These are phyloP conservation scores for Wickerhamiella allomyrinae DNA, from an alignment of 805 yeast genomes.

Conservation along the genomic window DNA sequence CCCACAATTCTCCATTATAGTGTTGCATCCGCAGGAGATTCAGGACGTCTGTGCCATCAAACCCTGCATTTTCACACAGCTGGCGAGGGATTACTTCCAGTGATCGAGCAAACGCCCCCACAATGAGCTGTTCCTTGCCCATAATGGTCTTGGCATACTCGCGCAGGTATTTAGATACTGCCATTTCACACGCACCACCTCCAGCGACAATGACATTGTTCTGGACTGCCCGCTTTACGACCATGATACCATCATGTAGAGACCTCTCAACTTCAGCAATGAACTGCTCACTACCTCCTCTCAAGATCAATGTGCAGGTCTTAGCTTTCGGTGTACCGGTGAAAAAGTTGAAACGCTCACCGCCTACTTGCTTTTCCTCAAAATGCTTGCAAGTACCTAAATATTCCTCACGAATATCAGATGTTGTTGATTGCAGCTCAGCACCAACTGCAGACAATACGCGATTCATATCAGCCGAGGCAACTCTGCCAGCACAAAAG, in stretches of 20 bases:
- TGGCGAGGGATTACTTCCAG: slow-evolving; percentile 94
- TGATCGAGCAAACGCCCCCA: slow-evolving; percentile 87
- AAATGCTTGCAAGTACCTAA: slow-evolving; percentile 74
- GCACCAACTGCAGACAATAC: slow-evolving; percentile 93
- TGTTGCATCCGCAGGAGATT: slow-evolving; percentile 87
- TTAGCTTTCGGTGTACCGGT: slow-evolving; percentile 84
- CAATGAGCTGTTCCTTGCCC: slow-evolving; percentile 89
- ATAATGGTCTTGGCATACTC: slow-evolving; percentile 78
- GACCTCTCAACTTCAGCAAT: slow-evolving; percentile 97
- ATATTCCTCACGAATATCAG: slow-evolving; percentile 52
- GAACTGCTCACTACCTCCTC: slow-evolving; percentile 98
- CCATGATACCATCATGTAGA: slow-evolving; percentile 95
- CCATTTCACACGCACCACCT: slow-evolving; percentile 99
- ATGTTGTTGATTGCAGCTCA: slow-evolving; percentile 50
- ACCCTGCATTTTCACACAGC: slow-evolving; percentile 96
- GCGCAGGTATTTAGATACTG: slow-evolving; percentile 72
- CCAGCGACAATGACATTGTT: slow-evolving; percentile 88
- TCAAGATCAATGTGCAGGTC: slow-evolving; percentile 81
- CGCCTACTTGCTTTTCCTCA: slow-evolving; percentile 92
- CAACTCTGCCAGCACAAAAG: slow-evolving; percentile 94
- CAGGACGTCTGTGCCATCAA: slow-evolving; percentile 89
- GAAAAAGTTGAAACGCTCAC: slow-evolving; percentile 87
- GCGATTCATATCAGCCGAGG: slow-evolving; percentile 79
- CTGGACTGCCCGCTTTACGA: slow-evolving; percentile 85
- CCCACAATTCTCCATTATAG: slow-evolving; percentile 84